These are phyloP conservation scores for Gardenia jasminoides DNA, from an alignment of 257 asterid genomes.

Conservation along the genomic window DNA sequence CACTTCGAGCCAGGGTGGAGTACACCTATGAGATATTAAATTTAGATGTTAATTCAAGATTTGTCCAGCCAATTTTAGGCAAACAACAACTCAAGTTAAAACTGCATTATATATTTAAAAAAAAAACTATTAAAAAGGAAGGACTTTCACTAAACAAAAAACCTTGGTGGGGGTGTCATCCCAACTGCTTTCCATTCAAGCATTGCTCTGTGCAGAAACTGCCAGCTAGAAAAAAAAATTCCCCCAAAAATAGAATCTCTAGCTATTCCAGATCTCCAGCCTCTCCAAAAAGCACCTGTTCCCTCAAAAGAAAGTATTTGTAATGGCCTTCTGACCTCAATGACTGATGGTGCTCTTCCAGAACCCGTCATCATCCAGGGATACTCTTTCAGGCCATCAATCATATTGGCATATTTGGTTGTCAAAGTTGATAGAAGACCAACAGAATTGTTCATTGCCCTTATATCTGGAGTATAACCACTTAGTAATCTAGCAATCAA, in stretches of 20 bases:
- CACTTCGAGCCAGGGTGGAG: neutral
- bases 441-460: conserved; percentile 56
- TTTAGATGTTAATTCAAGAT: neutral
- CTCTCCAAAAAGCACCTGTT: conserved; percentile 82
- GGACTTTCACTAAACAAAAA: conserved; percentile 7
- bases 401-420: conserved; percentile 50
- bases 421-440: conserved; percentile 70
- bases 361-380: conserved; percentile 99
- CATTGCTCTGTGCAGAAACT: conserved; percentile 62
- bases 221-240: conserved; percentile 87
- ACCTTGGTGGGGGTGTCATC: conserved; percentile 92
- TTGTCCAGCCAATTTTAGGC: neutral
- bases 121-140: neutral
- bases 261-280: conserved; percentile 73
- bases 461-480: conserved; percentile 55
- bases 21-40: neutral
- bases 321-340: conserved; percentile 56
- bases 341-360: conserved; percentile 80
- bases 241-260: conserved; percentile 92
- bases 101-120: neutral
- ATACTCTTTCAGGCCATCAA: conserved; percentile 65
- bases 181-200: conserved; percentile 91
- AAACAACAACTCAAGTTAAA: neutral
- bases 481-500: conserved; percentile 62
- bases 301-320: conserved; percentile 80